Base-by-base conservation (phyloP, 257 asterid genomes). In the Cordia subcordata region DNA sequence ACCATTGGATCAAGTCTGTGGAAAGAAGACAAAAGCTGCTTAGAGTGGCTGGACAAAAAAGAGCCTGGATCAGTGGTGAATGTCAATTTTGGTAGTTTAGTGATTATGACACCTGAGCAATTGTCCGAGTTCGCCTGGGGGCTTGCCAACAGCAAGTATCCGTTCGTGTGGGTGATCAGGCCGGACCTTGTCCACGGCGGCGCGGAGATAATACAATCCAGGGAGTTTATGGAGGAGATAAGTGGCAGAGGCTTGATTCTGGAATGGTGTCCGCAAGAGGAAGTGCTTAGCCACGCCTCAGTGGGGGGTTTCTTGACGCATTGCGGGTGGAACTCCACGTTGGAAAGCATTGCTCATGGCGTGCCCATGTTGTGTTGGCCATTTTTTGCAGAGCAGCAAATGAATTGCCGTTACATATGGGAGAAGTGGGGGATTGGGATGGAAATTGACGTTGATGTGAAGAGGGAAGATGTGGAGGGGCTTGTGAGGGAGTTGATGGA, bases 141-240 rank as follows among this genome's bases (percentile, higher is more conserved):
- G 2, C 52, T 78, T 18, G 74, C 81, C n/a, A 64, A 78, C 53
- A 75, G 78, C 53, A 64, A 61, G 37, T 64, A 58, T 52, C 16
- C 77, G 16, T 78, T 78, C 70, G 60, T 74, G 71, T 78, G 84
- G 84, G 77, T 69, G 40, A 72, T 78, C 47, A 74, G 79, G 74
- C 84, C 78, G 9, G 47, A 75, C 59, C 66, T 78, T 53, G 81
- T 78, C 19, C 10, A 23, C 10, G 81, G 78, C 17, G 77, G 75
- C 32, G 57, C 37, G 3, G 72, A 72, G 11, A 58, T 62, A 17
- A 53, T 71, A 12, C 47, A 42, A 14, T 63, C 74, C 13, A 60
- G 27, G 14, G 76, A 65, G 22, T 72, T 71, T 42, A 45, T 69
- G 58, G 40, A 60, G 6, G 84, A 71, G 52, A 60, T 62, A 2